Base-by-base conservation (phyloP, 768 basidiomycete genomes). In the Sarcomyxa edulis region DNA sequence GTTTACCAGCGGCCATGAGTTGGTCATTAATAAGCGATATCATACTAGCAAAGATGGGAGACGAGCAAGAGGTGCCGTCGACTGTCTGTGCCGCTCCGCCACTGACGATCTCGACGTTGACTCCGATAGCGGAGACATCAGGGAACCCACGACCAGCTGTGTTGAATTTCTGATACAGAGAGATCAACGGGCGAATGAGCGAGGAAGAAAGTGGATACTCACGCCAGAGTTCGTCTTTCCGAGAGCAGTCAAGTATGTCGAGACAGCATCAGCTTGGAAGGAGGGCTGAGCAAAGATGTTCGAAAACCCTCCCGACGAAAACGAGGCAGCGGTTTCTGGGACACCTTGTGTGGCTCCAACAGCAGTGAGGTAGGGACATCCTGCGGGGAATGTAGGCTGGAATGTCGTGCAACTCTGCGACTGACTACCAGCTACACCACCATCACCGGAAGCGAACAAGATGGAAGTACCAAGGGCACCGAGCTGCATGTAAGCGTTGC, bases 261-360 rank as follows among this genome's bases (percentile, higher is more conserved):
- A 18, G 4, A 59, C 55, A 14, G 44, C 50, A n/a, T 48, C 19
- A n/a, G 48, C 32, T 41, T 61, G 58, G 45, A 53, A 61, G 1
- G 49, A 42, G 8, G 60, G 59, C 18, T 43, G 42, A 14, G 49
- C 26, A 48, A 63, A 61, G 35, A 67, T 62, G 37, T 67, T 58
- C 50, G 66, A 69, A 55, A 78, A 79, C 3, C 76, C 75, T 16
- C 77, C 76, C 0, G 70, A 66, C 12, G 69, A 72, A 56, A 78
- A 71, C 21, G 22, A 40, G 1, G 56, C 62, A 0, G 69, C 68
- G 14, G 52, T 62, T 49, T 79, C 76, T 6, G 50, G 46, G 38
- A 74, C 57, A 11, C 51, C 40, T 6, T 47, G 46, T 1, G 74
- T 74, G 10, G 66, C 74, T 1, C 77, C 77, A 34, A 53, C 47